Percentiles rank a stretch among this genome's conserved stretches.
Evolutionary conservation across 352 stramenopile genomes (phyloP).

Genomic region (Phytophthora meadii): DNA sequence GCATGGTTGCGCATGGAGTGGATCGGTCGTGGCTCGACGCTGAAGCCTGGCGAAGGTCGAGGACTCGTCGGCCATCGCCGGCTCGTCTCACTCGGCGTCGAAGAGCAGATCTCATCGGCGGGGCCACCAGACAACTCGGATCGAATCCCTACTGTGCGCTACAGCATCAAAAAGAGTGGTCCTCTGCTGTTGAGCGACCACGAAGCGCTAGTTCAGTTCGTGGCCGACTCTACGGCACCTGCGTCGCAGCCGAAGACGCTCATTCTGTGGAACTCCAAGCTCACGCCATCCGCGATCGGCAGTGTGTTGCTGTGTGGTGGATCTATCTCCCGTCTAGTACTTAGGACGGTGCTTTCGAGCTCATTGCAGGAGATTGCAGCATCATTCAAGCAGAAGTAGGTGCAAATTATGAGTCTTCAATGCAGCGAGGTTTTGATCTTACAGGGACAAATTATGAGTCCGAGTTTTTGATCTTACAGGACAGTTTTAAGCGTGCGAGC

Average conservation of each 20-base stretch:
- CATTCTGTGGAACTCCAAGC: slow-evolving; percentile 70
- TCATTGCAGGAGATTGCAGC: slow-evolving; percentile 35
- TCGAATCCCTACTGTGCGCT: slow-evolving; percentile 54
- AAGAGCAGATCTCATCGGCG: slow-evolving; percentile 63
- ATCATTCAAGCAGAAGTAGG: slow-evolving; percentile 35
- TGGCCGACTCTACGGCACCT: slow-evolving; percentile 41
- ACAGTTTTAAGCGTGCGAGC: background rate
- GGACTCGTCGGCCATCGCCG: slow-evolving; percentile 55
- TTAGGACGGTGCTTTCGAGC: slow-evolving; percentile 38
- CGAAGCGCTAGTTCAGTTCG: slow-evolving; percentile 64
- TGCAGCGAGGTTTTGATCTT: too few relatives aligned
- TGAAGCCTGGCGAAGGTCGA: slow-evolving; percentile 44
- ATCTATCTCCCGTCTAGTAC: slow-evolving; percentile 46
- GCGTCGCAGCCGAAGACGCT: slow-evolving; percentile 51
- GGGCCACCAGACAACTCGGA: slow-evolving; percentile 48
- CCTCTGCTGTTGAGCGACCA: slow-evolving; percentile 57
- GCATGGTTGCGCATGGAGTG: slow-evolving; percentile 62
- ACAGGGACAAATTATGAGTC: background rate
- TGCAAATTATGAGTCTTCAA: background rate
- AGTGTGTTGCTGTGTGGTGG: slow-evolving; percentile 66
- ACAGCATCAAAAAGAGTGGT: slow-evolving; percentile 56
- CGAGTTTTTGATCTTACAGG: background rate
- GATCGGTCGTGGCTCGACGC: slow-evolving; percentile 36
- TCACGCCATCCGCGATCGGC: slow-evolving; percentile 50
- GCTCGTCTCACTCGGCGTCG: slow-evolving; percentile 46